Evolutionary conservation across 805 yeast species (phyloP).

Genomic region (Zygoascus ofunaensis): DNA sequence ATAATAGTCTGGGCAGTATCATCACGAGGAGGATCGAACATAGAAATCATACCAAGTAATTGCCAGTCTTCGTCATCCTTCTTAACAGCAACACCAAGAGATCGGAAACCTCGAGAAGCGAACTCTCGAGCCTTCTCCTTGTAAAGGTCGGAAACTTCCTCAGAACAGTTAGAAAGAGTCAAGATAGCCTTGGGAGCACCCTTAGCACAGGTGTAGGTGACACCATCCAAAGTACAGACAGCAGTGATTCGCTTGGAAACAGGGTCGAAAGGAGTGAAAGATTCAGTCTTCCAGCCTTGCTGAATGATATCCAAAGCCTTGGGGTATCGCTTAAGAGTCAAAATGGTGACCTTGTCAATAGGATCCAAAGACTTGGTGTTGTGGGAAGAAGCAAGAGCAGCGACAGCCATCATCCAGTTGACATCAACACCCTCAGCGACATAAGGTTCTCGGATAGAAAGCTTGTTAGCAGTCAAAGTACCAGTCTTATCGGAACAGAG

Average conservation of each 20-base stretch:
- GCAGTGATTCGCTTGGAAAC: conserved; percentile 92
- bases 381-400: conserved; percentile 95
- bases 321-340: conserved; percentile 82
- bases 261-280: conserved; percentile 96
- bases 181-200: conserved; percentile 98
- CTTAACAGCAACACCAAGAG: conserved; percentile 98
- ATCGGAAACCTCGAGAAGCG: conserved; percentile 97
- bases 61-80: conserved; percentile 99
- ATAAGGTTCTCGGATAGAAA: conserved; percentile 94
- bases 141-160: conserved; percentile 87
- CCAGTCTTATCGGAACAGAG: conserved; percentile 97
- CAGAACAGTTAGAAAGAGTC: conserved; percentile 43
- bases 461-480: conserved; percentile 92
- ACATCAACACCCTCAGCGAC: conserved; percentile 96
- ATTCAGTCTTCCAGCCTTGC: conserved; percentile 37
- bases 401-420: conserved; percentile 94
- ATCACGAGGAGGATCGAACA: conserved; percentile 98
- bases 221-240: conserved; percentile 94
- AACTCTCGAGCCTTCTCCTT: conserved; percentile 96
- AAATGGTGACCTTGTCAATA: conserved; percentile 91
- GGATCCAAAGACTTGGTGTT: conserved; percentile 98
- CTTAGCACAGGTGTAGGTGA: conserved; percentile 90
- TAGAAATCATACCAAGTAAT: conserved; percentile 94
- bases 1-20: conserved; percentile 92
- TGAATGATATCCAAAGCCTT: conserved; percentile 49